These are phyloP conservation scores for Lichtheimia hyalospora DNA, from an alignment of 371 early-diverging fungal species.

Conservation along the genomic window DNA sequence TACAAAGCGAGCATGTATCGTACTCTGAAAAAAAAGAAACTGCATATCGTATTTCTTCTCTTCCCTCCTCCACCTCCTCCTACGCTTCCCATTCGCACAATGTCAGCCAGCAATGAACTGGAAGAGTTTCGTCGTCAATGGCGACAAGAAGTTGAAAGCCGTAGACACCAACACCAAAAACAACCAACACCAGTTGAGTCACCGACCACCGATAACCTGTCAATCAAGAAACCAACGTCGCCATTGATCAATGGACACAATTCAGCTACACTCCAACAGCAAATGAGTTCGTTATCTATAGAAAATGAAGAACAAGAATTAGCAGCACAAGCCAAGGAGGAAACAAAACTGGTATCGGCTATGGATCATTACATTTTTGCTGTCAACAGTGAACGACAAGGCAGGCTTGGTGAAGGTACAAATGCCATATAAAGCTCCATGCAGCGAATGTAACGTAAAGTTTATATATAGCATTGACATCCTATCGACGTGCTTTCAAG, in stretches of 20 bases:
- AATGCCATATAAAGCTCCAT: background rate
- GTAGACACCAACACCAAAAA: constrained; percentile 10
- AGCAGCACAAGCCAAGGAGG: constrained; percentile 3
- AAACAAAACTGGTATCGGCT: constrained; percentile 21
- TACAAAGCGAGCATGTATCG: too few species aligned
- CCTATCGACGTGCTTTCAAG: constrained; percentile 56
- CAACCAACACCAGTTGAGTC: background rate
- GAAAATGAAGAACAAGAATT: constrained; percentile 2
- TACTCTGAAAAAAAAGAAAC: too few species aligned
- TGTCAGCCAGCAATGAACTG: constrained; percentile 18
- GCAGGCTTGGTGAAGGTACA: constrained; percentile 52
- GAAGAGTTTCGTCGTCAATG: constrained; percentile 49
- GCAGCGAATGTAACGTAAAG: too few species aligned
- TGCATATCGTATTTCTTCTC: background rate
- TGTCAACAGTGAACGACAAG: constrained; percentile 49
- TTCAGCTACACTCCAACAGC: background rate
- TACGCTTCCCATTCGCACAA: background rate
- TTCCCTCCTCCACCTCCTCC: background rate
- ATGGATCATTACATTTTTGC: constrained; percentile 52
- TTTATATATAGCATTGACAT: constrained; percentile 35
- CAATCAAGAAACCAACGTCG: background rate
- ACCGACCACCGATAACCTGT: background rate
- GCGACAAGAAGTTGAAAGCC: constrained; percentile 39
- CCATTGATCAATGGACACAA: background rate
- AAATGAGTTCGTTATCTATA: constrained; percentile 10